Base-by-base conservation (phyloP, 495 filamentous ascomycete species). In the Aspergillus wentii region DNA sequence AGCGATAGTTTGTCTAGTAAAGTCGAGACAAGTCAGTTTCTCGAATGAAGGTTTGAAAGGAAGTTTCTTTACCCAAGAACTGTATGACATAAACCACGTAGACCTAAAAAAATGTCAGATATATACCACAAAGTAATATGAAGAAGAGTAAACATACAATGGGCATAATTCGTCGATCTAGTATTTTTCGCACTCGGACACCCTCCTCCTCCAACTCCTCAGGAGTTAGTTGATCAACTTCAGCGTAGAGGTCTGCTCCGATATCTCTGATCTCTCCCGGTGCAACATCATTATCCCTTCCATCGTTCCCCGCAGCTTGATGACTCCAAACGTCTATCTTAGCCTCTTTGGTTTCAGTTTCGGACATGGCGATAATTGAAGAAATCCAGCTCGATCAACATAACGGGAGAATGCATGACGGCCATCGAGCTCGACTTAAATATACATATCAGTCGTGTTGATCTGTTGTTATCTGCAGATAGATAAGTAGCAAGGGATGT, bases 61-160 rank as follows among this genome's bases (percentile, higher is more conserved):
- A 9, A 4, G 30, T 30, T n/a, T 27, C 16, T 44, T 21, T 44
- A 61, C 57, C 57, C 8, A 64, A 40, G 23, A 56, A 64, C 40
- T 64, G 61, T 34, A 62, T 62, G 33, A 61, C 59, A 33, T 62
- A 64, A 9, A 58, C 62, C 17, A 64, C 32, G 31, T 64, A 64
- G 19, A 64, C 41, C 61, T 64, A 42, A 21, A 15, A 7, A 23
- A 18, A 14, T 14, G 30, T 33, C 21, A 30, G 13, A 11, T 9
- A 32, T n/a, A 14, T 20, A 17, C 22, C 14, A 3, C 27, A 26
- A 29, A 27, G 1, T 14, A 25, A 19, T 5, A 13, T 33, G 8
- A 3, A 15, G 21, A 7, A 26, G n/a, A 16, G 9, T 4, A 35
- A 19, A 34, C 4, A 23, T 19, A 64, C 58, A 27, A 64, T 58